These are phyloP conservation scores for Aspergillus pseudoterreus DNA, from an alignment of 2,329 filamentous ascomycete genomes.

Conservation along the genomic window DNA sequence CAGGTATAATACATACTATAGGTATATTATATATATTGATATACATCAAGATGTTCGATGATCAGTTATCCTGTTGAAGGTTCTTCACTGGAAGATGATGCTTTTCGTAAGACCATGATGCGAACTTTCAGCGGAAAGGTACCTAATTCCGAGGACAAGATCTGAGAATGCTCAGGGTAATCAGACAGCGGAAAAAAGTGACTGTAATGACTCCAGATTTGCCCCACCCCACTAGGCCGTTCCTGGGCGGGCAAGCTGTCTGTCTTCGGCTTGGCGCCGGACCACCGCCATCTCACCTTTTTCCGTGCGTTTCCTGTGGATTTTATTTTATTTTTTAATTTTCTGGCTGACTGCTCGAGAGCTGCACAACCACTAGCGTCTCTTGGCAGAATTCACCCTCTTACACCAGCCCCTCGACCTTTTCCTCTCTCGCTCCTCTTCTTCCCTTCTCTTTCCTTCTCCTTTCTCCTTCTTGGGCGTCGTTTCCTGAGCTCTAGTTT, in stretches of 20 bases:
- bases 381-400: conserved; percentile 30
- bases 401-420: conserved; percentile 30
- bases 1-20: too few species aligned
- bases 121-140: too few species aligned
- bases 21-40: too few species aligned
- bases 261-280: conserved; percentile 22
- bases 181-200: conserved; percentile 22
- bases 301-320: conserved; percentile 19
- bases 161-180: too few species aligned
- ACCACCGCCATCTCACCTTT: conserved; percentile 22
- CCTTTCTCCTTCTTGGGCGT: conserved; percentile 9
- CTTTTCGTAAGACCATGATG: too few species aligned
- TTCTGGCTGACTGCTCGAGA: conserved; percentile 25
- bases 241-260: conserved; percentile 22
- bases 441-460: conserved; percentile 10
- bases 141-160: too few species aligned
- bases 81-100: too few species aligned
- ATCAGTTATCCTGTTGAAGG: too few species aligned
- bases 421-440: conserved; percentile 12
- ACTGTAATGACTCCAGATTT: conserved; percentile 25
- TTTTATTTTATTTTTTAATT: neutral
- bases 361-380: conserved; percentile 34
- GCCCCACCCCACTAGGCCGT: conserved; percentile 24
- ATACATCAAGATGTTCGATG: too few species aligned
- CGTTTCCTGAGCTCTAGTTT: conserved; percentile 3